Evolutionary conservation across 768 basidiomycete species (phyloP).

Genomic region (Mycena amicta): DNA sequence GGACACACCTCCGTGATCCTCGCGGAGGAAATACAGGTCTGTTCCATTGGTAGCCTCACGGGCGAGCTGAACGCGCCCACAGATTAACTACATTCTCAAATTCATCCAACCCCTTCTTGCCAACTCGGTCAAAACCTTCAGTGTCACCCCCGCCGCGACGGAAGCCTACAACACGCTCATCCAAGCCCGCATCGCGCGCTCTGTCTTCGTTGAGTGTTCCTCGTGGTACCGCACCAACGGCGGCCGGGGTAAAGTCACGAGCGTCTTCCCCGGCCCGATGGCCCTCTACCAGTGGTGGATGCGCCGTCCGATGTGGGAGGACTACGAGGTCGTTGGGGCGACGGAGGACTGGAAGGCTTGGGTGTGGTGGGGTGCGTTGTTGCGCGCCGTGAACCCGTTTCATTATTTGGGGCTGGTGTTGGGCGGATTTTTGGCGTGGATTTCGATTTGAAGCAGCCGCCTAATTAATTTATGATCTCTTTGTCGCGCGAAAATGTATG

Average conservation of each 20-base stretch:
- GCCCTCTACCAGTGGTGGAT: constrained; percentile 38
- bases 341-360: too few species aligned
- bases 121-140: too few species aligned
- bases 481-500: too few species aligned
- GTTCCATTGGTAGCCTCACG: too few species aligned
- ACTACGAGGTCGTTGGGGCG: constrained; percentile 40
- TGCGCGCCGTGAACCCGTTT: too few species aligned
- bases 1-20: constrained; percentile 48
- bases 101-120: constrained; percentile 44
- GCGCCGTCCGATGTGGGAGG: constrained; percentile 32
- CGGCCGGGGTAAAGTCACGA: constrained; percentile 30
- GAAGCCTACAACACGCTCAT: constrained; percentile 43
- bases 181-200: constrained; percentile 35
- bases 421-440: too few species aligned
- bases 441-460: too few species aligned
- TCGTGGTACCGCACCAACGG: constrained; percentile 39
- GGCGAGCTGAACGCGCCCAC: too few species aligned
- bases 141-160: constrained; percentile 37
- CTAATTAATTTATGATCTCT: too few species aligned
- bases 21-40: constrained; percentile 46
- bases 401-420: too few species aligned
- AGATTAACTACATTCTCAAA: constrained; percentile 43
- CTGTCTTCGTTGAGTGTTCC: constrained; percentile 37
- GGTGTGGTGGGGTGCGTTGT: too few species aligned
- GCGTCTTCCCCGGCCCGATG: constrained; percentile 36